These are phyloP conservation scores for Stentor coeruleus DNA, from an alignment of 73 alveolate genomes.

Conservation along the genomic window DNA sequence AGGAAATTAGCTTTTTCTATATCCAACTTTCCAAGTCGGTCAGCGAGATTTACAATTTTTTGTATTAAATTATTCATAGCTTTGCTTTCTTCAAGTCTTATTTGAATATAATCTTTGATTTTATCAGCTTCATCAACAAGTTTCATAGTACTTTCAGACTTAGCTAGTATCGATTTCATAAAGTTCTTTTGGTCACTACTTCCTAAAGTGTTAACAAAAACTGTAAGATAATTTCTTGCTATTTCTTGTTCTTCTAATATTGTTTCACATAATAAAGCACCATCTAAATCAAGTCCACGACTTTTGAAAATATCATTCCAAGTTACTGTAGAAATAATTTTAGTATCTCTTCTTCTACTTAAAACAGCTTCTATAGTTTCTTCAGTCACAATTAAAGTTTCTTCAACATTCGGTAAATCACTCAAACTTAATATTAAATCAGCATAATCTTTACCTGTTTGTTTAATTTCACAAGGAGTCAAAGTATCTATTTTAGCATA, in stretches of 20 bases:
- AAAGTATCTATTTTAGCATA: neutral
- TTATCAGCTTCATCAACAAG: neutral
- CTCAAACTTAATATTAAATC: neutral
- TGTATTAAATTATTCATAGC: neutral
- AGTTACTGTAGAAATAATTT: neutral
- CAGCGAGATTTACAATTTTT: neutral
- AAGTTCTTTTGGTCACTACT: neutral
- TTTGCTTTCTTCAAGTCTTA: slow-evolving; percentile 15
- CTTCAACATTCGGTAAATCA: neutral
- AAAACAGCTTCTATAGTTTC: neutral
- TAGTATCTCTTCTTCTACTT: neutral
- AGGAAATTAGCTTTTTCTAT: neutral
- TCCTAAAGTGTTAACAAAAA: neutral
- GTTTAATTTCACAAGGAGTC: neutral
- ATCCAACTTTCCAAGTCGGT: neutral
- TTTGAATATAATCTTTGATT: neutral
- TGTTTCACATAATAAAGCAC: neutral
- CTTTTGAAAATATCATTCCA: slow-evolving; percentile 17
- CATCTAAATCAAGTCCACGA: slow-evolving; percentile 5
- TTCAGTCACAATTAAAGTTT: neutral
- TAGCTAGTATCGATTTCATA: too few species aligned
- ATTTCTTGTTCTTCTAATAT: neutral
- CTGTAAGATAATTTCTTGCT: neutral
- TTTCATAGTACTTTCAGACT: neutral
- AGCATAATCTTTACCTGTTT: neutral